These are phyloP conservation scores for Penicillium sp. DNA, from an alignment of 2,329 filamentous ascomycete genomes.

Conservation along the genomic window DNA sequence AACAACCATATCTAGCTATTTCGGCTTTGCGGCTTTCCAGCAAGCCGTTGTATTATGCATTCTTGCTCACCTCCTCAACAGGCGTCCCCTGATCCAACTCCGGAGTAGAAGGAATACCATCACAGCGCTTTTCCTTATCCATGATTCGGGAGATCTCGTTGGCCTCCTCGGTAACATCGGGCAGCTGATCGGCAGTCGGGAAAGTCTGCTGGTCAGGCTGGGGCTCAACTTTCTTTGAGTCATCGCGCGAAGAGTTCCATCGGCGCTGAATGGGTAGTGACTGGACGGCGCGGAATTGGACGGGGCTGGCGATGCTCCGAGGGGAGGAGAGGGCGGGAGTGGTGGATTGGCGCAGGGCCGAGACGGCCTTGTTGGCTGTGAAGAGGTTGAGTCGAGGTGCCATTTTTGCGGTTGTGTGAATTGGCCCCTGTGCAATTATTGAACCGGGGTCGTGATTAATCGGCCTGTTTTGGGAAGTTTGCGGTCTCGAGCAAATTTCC, in stretches of 20 bases:
- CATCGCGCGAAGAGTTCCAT: constrained; percentile 37
- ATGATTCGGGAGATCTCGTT: constrained; percentile 58
- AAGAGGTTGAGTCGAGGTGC: constrained; percentile 55
- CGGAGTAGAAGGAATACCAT: constrained; percentile 48
- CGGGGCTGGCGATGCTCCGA: constrained; percentile 24
- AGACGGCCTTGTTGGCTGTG: constrained; percentile 32
- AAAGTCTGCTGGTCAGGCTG: constrained; percentile 35
- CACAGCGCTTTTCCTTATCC: constrained; percentile 44
- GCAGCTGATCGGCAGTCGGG: constrained; percentile 53
- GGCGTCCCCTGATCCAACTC: constrained; percentile 65
- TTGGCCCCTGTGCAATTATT: constrained; percentile 7
- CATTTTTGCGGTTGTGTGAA: constrained; percentile 42
- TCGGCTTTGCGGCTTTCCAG: not conserved
- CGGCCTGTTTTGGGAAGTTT: constrained; percentile 7
- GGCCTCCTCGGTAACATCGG: constrained; percentile 65
- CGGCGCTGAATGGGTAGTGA: constrained; percentile 25
- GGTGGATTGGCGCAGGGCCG: constrained; percentile 33
- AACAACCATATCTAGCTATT: not conserved
- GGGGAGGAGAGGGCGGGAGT: constrained; percentile 20
- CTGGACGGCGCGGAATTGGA: constrained; percentile 20
- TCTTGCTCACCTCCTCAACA: constrained; percentile 58
- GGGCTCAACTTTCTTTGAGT: constrained; percentile 27
- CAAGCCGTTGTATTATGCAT: not conserved
- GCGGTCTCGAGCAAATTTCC: constrained; percentile 23
- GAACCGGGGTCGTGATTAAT: constrained; percentile 9